These are phyloP conservation scores for Mycena maculata DNA, from an alignment of 768 basidiomycete species.

Conservation along the genomic window DNA sequence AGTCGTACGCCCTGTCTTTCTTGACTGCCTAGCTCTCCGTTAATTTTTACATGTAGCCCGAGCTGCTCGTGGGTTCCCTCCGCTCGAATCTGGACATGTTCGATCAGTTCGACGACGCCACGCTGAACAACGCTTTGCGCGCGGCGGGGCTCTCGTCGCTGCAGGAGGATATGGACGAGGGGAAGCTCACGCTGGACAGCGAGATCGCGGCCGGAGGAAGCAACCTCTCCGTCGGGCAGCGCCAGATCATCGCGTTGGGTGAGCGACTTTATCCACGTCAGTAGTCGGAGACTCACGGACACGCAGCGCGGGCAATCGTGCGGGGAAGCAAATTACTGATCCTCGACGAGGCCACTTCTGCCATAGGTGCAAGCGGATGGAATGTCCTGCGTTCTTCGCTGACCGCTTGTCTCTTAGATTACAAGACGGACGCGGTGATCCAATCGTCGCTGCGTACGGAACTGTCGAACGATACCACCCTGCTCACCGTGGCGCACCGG, in stretches of 20 bases:
- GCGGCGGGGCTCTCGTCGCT: conserved; percentile 41
- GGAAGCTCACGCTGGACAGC: conserved; percentile 19
- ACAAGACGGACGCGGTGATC: conserved; percentile 57
- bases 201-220: conserved; percentile 15
- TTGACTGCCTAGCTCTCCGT: too few relatives aligned
- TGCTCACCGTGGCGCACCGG: conserved; percentile 40
- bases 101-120: conserved; percentile 52
- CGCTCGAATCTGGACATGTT: conserved; percentile 58
- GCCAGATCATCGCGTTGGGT: conserved; percentile 25
- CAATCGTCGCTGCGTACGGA: conserved; percentile 53
- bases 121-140: conserved; percentile 44
- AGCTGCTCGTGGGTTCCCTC: conserved; percentile 52
- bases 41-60: conserved; percentile 30
- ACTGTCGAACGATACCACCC: conserved; percentile 43
- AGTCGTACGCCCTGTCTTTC: background rate
- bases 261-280: background rate
- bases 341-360: conserved; percentile 27
- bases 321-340: conserved; percentile 23
- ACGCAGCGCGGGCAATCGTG: conserved; percentile 39
- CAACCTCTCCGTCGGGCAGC: conserved; percentile 24
- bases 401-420: conserved; percentile 45
- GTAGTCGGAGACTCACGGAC: background rate
- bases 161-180: conserved; percentile 14
- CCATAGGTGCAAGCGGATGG: conserved; percentile 5
- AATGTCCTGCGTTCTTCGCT: background rate